phyloP scores from a whole-genome alignment of 2,329 filamentous ascomycete genomes.

The Fusarium algeriense region DNA sequence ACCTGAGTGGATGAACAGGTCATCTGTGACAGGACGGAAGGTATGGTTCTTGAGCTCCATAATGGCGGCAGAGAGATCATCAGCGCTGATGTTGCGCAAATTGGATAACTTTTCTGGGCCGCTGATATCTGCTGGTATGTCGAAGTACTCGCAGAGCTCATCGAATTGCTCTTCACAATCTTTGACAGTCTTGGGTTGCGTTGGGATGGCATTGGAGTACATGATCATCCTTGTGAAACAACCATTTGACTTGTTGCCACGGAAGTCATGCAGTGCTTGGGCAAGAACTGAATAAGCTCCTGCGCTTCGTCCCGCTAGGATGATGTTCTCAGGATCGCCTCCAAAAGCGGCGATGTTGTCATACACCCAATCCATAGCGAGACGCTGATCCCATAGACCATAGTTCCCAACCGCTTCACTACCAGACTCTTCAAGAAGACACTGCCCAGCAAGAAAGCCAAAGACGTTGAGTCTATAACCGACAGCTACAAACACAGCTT shows the following conservation, averaged over 20 bases:
- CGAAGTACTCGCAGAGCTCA: slow-evolving; percentile 10
- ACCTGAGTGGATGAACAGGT: slow-evolving; percentile 3
- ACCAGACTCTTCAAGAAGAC: not conserved
- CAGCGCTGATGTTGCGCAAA: not conserved
- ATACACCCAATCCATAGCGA: slow-evolving; percentile 22
- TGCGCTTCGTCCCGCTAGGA: not conserved
- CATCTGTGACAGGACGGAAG: not conserved
- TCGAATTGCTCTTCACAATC: slow-evolving; percentile 9
- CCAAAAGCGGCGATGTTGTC: not conserved
- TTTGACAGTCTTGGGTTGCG: slow-evolving; percentile 14
- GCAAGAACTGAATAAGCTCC: slow-evolving; percentile 13
- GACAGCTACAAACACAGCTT: slow-evolving; percentile 10
- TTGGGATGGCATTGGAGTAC: slow-evolving; percentile 22
- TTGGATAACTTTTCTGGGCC: not conserved
- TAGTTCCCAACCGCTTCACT: not conserved
- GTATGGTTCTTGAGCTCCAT: slow-evolving; percentile 16
- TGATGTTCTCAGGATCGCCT: slow-evolving; percentile 3
- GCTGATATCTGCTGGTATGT: rapidly evolving
- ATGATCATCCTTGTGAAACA: slow-evolving; percentile 11
- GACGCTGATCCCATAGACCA: slow-evolving; percentile 21
- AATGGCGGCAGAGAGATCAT: not conserved
- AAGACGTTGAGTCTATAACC: slow-evolving; percentile 17
- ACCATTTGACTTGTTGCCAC: not conserved
- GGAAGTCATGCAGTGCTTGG: not conserved
- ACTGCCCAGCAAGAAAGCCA: not conserved